These are phyloP conservation scores for Zygoascus bituminiphila DNA, from an alignment of 805 yeast genomes.

Conservation along the genomic window DNA sequence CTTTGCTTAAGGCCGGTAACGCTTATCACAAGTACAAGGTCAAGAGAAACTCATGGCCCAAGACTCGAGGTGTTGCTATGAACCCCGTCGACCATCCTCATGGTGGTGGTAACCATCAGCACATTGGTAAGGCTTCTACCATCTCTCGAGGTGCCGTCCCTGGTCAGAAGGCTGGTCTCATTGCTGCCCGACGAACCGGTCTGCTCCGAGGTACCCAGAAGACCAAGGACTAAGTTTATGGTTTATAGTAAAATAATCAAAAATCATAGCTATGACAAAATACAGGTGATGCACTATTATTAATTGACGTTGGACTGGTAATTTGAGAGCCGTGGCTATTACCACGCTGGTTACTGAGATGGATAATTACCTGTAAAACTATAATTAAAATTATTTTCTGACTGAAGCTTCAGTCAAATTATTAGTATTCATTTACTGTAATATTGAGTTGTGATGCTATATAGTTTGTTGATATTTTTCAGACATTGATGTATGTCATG, in stretches of 20 bases:
- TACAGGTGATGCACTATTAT: not conserved
- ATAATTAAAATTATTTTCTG: too few relatives aligned
- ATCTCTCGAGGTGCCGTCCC: slow-evolving; percentile 99
- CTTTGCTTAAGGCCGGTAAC: slow-evolving; percentile 99
- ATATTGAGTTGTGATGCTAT: too few relatives aligned
- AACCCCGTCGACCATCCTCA: slow-evolving; percentile 99
- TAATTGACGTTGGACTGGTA: not conserved
- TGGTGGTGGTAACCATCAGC: slow-evolving; percentile 99
- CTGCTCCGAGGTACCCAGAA: slow-evolving; percentile 99
- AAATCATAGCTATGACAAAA: slow-evolving; percentile 1
- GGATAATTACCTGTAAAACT: too few relatives aligned
- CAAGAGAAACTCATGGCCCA: slow-evolving; percentile 99
- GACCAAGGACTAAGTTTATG: slow-evolving; percentile 56
- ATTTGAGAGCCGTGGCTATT: not conserved
- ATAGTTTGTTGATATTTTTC: too few relatives aligned
- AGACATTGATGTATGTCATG: too few relatives aligned
- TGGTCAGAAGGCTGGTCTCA: slow-evolving; percentile 99
- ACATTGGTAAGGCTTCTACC: slow-evolving; percentile 99
- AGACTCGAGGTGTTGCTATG: slow-evolving; percentile 99
- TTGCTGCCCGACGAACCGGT: slow-evolving; percentile 99
- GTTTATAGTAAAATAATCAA: not conserved
- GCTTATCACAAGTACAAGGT: slow-evolving; percentile 99
- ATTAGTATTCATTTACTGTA: too few relatives aligned
- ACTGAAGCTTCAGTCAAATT: too few relatives aligned
- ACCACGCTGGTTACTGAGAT: too few relatives aligned